phyloP scores from a whole-genome alignment of 148 eudicot genomes.

The Amaranthus hypochondriacus region DNA sequence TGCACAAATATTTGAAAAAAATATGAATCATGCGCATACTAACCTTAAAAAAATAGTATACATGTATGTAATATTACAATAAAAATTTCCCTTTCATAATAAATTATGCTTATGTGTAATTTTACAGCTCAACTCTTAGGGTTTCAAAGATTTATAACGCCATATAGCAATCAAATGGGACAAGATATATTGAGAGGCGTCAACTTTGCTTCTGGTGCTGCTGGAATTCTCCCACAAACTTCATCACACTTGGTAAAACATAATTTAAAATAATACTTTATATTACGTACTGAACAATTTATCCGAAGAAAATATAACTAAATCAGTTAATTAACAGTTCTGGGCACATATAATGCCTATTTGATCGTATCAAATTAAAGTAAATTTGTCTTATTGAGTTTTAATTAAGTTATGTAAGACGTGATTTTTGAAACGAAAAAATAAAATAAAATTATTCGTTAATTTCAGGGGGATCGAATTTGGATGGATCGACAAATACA shows the following conservation, averaged over 20 bases:
- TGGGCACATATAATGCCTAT: background rate
- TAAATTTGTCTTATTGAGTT: background rate
- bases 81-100: too few species aligned
- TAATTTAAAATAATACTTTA: background rate
- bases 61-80: too few species aligned
- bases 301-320: background rate
- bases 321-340: too few species aligned
- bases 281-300: background rate
- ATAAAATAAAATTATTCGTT: too few species aligned
- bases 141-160: constrained; percentile 36
- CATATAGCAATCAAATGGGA: constrained; percentile 36
- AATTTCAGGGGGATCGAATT: constrained; percentile 23
- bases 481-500: constrained; percentile 20
- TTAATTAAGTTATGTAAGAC: background rate
- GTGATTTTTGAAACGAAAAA: too few species aligned
- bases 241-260: constrained; percentile 44
- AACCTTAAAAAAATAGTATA: too few species aligned
- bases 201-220: constrained; percentile 63
- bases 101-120: too few species aligned
- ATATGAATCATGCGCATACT: too few species aligned
- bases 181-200: constrained; percentile 45
- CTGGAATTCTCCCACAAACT: constrained; percentile 52
- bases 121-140: constrained; percentile 47
- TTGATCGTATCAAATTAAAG: background rate
- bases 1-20: too few species aligned